Base-by-base conservation (phyloP, 805 yeast genomes). In the Wickerhamomyces kurtzmanii region DNA sequence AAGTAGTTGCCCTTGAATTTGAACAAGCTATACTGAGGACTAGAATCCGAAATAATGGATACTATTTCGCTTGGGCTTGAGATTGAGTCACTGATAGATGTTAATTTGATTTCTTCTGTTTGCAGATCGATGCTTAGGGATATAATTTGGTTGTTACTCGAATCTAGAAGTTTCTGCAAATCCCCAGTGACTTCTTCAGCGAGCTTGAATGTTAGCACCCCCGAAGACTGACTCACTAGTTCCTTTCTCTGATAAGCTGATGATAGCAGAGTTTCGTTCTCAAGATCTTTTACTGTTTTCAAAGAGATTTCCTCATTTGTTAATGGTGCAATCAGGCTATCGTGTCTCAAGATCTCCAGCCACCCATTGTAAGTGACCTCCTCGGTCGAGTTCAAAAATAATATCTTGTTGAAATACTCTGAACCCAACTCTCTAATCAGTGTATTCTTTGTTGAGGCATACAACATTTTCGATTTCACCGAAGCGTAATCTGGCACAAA, bases 401-500 rank as follows among this genome's bases (percentile, higher is more conserved):
- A 25, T 16, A 48, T 53, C 23, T 55, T 43, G n/a, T 44, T 46
- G 27, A 59, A 54, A 20, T 49, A 39, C 27, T 57, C 58, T 1
- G 60, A 67, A 7, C 96, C 96, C 22, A 89, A 61, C 36, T 79
- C 77, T 40, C 81, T 72, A 31, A 82, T 56, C 20, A 91, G 53
- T 2, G 91, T 73, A 49, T 73, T 79, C 36, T 84, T 84, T 8
- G 93, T 76, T 3, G 96, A 83, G 5, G 97, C 97, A 51, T 87
- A 91, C 27, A 91, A 62, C 96, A 91, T 91, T 51, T 89, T 91
- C 31, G 69, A 65, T 32, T 86, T 69, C 21, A 89, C 87, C 3
- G 77, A 74, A 7, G 96, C 82, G 28, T 53, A 53, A 49, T 89
- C 96, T 1, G 98, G 96, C 29, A 89, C 87, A 55, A 67, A 87